These are phyloP conservation scores for Mallotus nudiflorus DNA, from an alignment of 345 rosid genomes.

Conservation along the genomic window DNA sequence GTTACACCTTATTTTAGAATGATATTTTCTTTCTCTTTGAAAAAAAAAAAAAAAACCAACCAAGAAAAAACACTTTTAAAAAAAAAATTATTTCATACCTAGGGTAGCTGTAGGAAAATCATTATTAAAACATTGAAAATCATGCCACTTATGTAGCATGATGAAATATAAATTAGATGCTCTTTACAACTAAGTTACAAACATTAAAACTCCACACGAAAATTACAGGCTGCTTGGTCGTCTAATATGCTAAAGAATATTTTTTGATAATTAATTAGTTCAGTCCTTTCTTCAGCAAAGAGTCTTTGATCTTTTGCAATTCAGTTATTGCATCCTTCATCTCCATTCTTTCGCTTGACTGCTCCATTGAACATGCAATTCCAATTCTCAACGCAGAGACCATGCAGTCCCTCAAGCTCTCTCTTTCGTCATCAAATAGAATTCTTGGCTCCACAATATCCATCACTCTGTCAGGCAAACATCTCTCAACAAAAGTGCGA, in stretches of 20 bases:
- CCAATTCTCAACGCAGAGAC: background rate
- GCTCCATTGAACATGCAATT: background rate
- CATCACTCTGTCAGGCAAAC: background rate
- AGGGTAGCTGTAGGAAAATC: too few species aligned
- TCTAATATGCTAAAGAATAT: background rate
- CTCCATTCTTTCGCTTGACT: background rate
- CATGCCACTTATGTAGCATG: too few species aligned
- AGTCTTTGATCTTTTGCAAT: background rate
- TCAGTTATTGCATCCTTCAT: background rate
- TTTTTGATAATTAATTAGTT: background rate
- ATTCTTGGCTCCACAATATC: background rate
- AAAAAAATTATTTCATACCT: too few species aligned
- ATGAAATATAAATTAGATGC: too few species aligned
- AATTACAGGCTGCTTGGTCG: background rate
- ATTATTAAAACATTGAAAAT: too few species aligned
- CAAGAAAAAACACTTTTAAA: too few species aligned
- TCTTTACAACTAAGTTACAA: too few species aligned
- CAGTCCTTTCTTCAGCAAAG: background rate
- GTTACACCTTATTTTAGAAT: too few species aligned
- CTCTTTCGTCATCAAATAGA: background rate
- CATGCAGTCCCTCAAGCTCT: background rate
- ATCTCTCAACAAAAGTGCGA: background rate
- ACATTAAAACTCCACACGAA: too few species aligned
- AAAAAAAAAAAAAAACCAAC: too few species aligned
- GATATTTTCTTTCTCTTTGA: too few species aligned